Percentiles rank a stretch among this genome's conserved stretches.
Evolutionary conservation across 345 rosid genomes (phyloP).

Genomic region (Dipteronia sinensis): DNA sequence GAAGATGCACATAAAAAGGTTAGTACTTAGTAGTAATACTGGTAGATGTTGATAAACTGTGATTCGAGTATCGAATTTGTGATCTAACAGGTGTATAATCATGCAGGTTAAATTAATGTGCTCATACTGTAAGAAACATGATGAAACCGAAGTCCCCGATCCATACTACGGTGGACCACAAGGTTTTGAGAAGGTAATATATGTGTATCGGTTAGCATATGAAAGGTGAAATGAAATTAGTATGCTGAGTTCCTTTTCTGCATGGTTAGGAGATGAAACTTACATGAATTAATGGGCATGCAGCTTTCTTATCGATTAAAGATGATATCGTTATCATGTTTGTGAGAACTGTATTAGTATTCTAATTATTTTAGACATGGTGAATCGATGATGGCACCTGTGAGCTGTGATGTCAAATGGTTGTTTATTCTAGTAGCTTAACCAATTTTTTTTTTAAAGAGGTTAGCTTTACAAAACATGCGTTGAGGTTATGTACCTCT

Average conservation of each 20-base stretch:
- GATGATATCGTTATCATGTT: neutral
- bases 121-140: slow-evolving; percentile 85
- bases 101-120: slow-evolving; percentile 90
- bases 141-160: slow-evolving; percentile 84
- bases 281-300: neutral
- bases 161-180: slow-evolving; percentile 93
- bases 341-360: neutral
- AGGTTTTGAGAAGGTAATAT: slow-evolving; percentile 88
- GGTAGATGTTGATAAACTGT: neutral
- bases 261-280: neutral
- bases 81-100: neutral
- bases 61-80: neutral
- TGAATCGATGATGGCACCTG: neutral
- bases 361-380: neutral
- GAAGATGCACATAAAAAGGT: slow-evolving; percentile 85
- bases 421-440: neutral
- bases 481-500: too few relatives aligned
- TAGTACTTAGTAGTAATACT: neutral
- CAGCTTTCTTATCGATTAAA: neutral
- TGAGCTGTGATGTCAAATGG: neutral
- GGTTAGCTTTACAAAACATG: too few relatives aligned
- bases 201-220: neutral
- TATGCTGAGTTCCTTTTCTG: neutral
- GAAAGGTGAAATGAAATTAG: neutral
- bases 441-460: neutral